phyloP scores from a whole-genome alignment of 768 basidiomycete species.

The Suillus plorans region DNA sequence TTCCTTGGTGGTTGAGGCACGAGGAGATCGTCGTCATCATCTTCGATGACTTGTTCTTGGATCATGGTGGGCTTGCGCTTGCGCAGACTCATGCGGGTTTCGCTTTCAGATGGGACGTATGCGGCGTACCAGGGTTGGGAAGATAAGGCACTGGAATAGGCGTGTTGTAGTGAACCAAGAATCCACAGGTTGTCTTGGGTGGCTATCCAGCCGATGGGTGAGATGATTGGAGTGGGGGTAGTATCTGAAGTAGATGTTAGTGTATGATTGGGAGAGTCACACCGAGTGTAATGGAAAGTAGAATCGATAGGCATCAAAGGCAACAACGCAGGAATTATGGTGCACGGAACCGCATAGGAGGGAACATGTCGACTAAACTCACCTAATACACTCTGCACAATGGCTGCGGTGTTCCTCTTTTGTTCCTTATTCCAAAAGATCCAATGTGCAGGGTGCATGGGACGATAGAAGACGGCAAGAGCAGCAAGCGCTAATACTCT shows the following conservation, averaged over 20 bases:
- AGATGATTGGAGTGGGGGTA: slow-evolving; percentile 31
- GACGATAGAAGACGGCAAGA: slow-evolving; percentile 55
- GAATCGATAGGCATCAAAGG: not conserved
- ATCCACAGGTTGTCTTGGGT: slow-evolving; percentile 34
- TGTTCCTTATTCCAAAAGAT: slow-evolving; percentile 60
- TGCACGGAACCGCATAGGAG: too few species aligned
- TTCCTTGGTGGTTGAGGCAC: slow-evolving; percentile 30
- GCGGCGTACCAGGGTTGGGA: slow-evolving; percentile 29
- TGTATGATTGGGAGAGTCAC: not conserved
- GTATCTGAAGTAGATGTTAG: slow-evolving; percentile 19
- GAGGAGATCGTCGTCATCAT: slow-evolving; percentile 34
- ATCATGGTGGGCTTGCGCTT: slow-evolving; percentile 30
- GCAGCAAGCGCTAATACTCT: slow-evolving; percentile 58
- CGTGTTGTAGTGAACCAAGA: slow-evolving; percentile 30
- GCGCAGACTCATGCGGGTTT: slow-evolving; percentile 33
- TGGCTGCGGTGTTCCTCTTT: slow-evolving; percentile 47
- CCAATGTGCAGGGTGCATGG: slow-evolving; percentile 58
- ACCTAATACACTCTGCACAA: slow-evolving; percentile 57
- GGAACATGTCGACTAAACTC: slow-evolving; percentile 26
- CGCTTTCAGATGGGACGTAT: slow-evolving; percentile 30
- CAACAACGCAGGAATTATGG: not conserved
- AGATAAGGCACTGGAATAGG: slow-evolving; percentile 26
- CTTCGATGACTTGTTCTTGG: slow-evolving; percentile 14
- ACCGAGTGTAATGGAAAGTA: not conserved
- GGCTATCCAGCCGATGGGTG: slow-evolving; percentile 37